Base-by-base conservation (phyloP, 108 stramenopile genomes). In the Fistulifera solaris region DNA sequence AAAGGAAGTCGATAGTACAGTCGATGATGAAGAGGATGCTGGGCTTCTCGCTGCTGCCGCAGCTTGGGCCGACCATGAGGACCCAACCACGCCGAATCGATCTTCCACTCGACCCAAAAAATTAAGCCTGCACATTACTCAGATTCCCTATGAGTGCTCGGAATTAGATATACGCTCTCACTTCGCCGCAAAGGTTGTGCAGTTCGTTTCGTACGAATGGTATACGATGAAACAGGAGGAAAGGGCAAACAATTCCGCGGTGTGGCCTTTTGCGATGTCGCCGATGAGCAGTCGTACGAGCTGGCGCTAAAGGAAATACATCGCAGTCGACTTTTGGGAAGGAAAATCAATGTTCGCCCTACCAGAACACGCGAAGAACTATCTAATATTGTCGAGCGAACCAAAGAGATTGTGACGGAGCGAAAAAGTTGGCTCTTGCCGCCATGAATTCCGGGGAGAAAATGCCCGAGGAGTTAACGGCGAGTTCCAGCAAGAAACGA, bases 231-330 rank as follows among this genome's bases (percentile, higher is more conserved):
- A 3, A 67, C 77, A 52, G 52, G 46, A 14, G 38, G 53, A 26
- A 65, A 70, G 12, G 31, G 31, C 31, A 75, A 78, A 17, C 67
- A 58, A 40, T 89, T 85, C 63, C 77, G 81, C n/a, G 88, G 88
- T 8, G 88, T 89, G 0, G 88, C 88, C 6, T 89, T 89, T 67
- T 68, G 83, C 5, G 88, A 89, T 58, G 17, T 85, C 1, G 66
- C 66, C 21, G 75, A 89, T 58, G 59, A 72, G 31, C 22, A 54
- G 10, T 85, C 84, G 1, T 85, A 74, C 52, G 51, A 81, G 21
- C 58, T 17, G 14, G 83, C 76, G 13, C 45, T 82, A 10, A 59
- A 61, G 39, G 38, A 62, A 23, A 56, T 81, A 28, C 70, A 82
- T 39, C 66, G 67, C 11, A 66, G 63, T 15, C 19, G 58, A 3